Evolutionary conservation across 23 red algal species (phyloP).

Genomic region (Cyanidiococcus yangmingshanensis): DNA sequence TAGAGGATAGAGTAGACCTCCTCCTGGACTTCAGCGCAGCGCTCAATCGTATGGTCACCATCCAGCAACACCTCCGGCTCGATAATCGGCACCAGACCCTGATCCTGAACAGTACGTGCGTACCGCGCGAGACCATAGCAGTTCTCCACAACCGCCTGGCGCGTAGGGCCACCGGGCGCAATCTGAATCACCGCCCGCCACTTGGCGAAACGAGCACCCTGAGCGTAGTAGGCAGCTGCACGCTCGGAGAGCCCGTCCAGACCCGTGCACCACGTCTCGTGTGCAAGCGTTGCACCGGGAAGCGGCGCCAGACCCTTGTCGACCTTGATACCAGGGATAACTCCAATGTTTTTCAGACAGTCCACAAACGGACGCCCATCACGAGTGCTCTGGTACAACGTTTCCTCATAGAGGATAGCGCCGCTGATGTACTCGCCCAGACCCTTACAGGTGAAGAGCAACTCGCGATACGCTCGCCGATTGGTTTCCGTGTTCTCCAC

Average conservation of each 20-base stretch:
- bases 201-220: slow-evolving; percentile 95
- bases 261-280: slow-evolving; percentile 98
- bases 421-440: slow-evolving; percentile 92
- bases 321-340: slow-evolving; percentile 98
- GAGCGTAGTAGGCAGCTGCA: slow-evolving; percentile 91
- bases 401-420: slow-evolving; percentile 98
- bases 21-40: slow-evolving; percentile 84
- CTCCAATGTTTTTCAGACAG: slow-evolving; percentile 67
- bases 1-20: slow-evolving; percentile 86
- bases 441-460: slow-evolving; percentile 88
- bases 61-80: slow-evolving; percentile 99
- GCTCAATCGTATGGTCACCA: slow-evolving; percentile 69
- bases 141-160: slow-evolving; percentile 67
- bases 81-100: slow-evolving; percentile 94
- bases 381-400: slow-evolving; percentile 68
- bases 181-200: slow-evolving; percentile 98
- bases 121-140: slow-evolving; percentile 88
- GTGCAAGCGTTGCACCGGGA: slow-evolving; percentile 48
- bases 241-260: slow-evolving; percentile 82
- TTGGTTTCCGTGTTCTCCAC: slow-evolving; percentile 92
- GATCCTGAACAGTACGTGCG: slow-evolving; percentile 79
- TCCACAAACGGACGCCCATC: slow-evolving; percentile 92
- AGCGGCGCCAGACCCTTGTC: slow-evolving; percentile 91
- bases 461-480: slow-evolving; percentile 81
- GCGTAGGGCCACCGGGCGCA: slow-evolving; percentile 51